Base-by-base conservation (phyloP, 2,329 filamentous ascomycete species). In the Clonostachys rhizophaga region DNA sequence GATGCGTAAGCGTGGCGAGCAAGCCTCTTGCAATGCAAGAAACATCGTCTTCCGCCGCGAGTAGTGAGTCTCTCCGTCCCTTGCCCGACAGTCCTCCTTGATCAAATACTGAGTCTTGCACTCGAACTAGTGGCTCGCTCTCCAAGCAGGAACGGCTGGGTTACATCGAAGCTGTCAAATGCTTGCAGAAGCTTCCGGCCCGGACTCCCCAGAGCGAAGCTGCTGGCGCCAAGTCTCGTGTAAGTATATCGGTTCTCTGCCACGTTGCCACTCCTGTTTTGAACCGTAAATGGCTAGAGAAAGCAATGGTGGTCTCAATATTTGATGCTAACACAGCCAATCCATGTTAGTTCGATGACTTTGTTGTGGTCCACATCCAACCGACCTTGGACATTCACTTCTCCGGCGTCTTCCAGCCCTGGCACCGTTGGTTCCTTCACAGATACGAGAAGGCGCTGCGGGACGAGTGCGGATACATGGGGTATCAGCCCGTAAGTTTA, bases 131-230 rank as follows among this genome's bases (percentile, higher is more conserved):
- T 37, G 58, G 58, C 12, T 51, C 61, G 5, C 62, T 71, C 40
- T 60, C 63, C 6, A 45, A 50, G 17, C 16, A 46, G 1, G 59
- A 71, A 50, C 63, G 63, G 47, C 60, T 61, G 18, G 56, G 57
- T n/a, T 75, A 73, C 54, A 67, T 67, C 45, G 56, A 64, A 10
- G 69, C 71, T 1, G 61, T 69, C 24, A 58, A 66, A 24, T 75
- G 71, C 46, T 52, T 75, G 16, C 61, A 64, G 46, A 48, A 48
- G 5, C 52, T 59, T 47, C 62, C 67, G 1, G 44, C 67, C 1
- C 53, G 52, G 4, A 65, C 60, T 0, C 59, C 61, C 3, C 45
- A 58, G 0, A 47, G 53, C 4, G 55, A 63, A 11, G 65, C 63
- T 1, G 58, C 70, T 0, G 72, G 72, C 3, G 69, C 65, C 2